Evolutionary conservation across 352 stramenopile species (phyloP).

Genomic region (Phytopythium chamaehyphon): DNA sequence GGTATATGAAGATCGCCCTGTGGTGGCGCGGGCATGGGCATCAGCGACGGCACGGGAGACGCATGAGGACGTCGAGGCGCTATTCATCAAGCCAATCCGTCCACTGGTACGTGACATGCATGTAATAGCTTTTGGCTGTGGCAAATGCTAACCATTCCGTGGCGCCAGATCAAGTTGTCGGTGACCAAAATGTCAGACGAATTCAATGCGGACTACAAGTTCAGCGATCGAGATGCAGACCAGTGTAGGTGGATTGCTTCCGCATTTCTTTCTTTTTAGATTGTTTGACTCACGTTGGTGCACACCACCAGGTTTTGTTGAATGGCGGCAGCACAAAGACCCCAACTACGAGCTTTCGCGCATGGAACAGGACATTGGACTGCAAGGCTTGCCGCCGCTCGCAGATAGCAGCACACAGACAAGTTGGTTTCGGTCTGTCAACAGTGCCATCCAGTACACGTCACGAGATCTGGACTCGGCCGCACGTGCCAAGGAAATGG

Average conservation of each 20-base stretch:
- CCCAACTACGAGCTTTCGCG: constrained; percentile 78
- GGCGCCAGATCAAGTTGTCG: constrained; percentile 59
- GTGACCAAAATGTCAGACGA: constrained; percentile 81
- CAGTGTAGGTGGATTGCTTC: constrained; percentile 36
- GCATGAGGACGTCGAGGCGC: constrained; percentile 58
- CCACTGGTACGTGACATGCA: constrained; percentile 24
- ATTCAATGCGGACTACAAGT: constrained; percentile 83
- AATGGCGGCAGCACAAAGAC: constrained; percentile 83
- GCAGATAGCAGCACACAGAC: constrained; percentile 71
- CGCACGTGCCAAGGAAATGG: constrained; percentile 31
- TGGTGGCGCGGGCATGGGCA: constrained; percentile 53
- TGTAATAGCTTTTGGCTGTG: too few relatives aligned
- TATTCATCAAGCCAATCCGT: constrained; percentile 43
- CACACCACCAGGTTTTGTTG: constrained; percentile 54
- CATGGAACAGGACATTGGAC: constrained; percentile 69
- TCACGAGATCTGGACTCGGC: constrained; percentile 9
- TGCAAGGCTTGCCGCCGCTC: constrained; percentile 69
- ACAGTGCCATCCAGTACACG: constrained; percentile 80
- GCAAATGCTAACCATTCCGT: too few relatives aligned
- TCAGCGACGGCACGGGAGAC: constrained; percentile 51
- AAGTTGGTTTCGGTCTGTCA: constrained; percentile 81
- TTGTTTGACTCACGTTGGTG: background rate
- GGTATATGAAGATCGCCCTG: constrained; percentile 72
- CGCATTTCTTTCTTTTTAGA: background rate
- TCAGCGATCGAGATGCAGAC: constrained; percentile 75